A percentile compares a stretch with the other conserved stretches of the same genome.
Evolutionary conservation across 2,329 filamentous ascomycete genomes (phyloP).

Genomic region (Epichloe hybrida): DNA sequence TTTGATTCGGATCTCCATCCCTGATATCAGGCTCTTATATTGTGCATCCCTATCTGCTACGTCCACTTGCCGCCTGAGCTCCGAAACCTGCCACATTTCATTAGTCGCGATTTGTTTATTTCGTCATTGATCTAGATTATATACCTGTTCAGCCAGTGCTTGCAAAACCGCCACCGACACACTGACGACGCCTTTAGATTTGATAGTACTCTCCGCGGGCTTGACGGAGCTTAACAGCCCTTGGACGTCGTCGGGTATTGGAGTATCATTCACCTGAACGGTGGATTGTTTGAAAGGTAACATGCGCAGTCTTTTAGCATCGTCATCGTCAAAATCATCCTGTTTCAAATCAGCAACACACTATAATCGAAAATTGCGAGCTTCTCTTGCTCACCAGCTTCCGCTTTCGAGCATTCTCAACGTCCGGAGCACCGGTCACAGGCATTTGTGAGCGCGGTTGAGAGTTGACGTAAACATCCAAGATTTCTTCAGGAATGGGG

Average conservation of each 20-base stretch:
- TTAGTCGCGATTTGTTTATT: background rate
- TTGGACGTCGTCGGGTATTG: conserved; percentile 19
- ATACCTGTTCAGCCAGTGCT: conserved; percentile 25
- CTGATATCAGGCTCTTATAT: conserved; percentile 28
- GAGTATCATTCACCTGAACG: conserved; percentile 14
- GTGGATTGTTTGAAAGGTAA: conserved; percentile 10
- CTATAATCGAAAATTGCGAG: background rate
- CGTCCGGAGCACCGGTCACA: conserved; percentile 7
- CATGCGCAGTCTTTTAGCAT: conserved; percentile 17
- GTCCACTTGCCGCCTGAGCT: conserved; percentile 15
- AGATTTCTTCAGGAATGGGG: conserved; percentile 31
- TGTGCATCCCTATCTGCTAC: conserved; percentile 18
- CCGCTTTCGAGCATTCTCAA: conserved; percentile 29
- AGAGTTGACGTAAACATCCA: conserved; percentile 32
- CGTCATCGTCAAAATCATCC: conserved; percentile 20
- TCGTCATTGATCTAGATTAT: background rate
- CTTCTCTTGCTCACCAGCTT: conserved; percentile 27
- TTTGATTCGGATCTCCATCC: conserved; percentile 31
- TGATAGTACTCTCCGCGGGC: conserved; percentile 5
- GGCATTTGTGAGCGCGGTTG: conserved; percentile 21
- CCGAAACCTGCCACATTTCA: conserved; percentile 13
- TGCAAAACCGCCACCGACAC: conserved; percentile 24
- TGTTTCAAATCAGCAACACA: conserved; percentile 7
- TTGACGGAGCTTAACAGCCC: conserved; percentile 15
- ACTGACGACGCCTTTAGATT: conserved; percentile 11